Percentiles rank a stretch among this genome's conserved stretches.
These are phyloP conservation scores for Monosporascus sp. DNA, from an alignment of 2,329 filamentous ascomycete genomes.

Conservation along the genomic window DNA sequence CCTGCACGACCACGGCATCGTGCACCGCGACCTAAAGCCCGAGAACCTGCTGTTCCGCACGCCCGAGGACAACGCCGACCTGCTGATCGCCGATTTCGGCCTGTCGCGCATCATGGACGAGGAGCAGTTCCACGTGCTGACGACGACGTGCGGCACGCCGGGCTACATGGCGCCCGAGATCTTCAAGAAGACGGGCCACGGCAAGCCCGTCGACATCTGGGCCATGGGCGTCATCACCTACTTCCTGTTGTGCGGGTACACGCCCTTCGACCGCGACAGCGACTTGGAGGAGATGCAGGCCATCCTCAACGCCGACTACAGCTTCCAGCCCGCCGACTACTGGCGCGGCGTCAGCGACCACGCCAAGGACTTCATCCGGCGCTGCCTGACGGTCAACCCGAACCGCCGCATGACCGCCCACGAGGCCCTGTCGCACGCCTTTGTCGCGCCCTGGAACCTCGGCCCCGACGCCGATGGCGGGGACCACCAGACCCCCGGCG, in stretches of 20 bases:
- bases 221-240: constrained; percentile 98
- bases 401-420: constrained; percentile 85
- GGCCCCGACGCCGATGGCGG: constrained; percentile 42
- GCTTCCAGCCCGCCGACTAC: constrained; percentile 89
- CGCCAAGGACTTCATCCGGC: constrained; percentile 86
- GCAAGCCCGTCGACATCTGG: constrained; percentile 98
- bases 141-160: constrained; percentile 94
- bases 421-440: constrained; percentile 62
- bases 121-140: constrained; percentile 95
- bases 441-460: constrained; percentile 50
- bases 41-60: constrained; percentile 96
- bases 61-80: constrained; percentile 93
- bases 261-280: constrained; percentile 92
- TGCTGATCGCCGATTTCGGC: constrained; percentile 95
- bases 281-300: constrained; percentile 99
- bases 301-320: constrained; percentile 93
- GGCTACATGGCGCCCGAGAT: constrained; percentile 99
- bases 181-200: constrained; percentile 97
- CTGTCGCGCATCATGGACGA: constrained; percentile 97
- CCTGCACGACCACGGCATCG: constrained; percentile 96
- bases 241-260: constrained; percentile 96
- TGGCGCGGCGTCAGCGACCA: constrained; percentile 87
- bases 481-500: constrained; percentile 39
- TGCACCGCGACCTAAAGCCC: constrained; percentile 95
- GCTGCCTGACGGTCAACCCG: constrained; percentile 87